Evolutionary conservation across 148 eudicot genomes (phyloP).

Genomic region (Dianthus caryophyllus): DNA sequence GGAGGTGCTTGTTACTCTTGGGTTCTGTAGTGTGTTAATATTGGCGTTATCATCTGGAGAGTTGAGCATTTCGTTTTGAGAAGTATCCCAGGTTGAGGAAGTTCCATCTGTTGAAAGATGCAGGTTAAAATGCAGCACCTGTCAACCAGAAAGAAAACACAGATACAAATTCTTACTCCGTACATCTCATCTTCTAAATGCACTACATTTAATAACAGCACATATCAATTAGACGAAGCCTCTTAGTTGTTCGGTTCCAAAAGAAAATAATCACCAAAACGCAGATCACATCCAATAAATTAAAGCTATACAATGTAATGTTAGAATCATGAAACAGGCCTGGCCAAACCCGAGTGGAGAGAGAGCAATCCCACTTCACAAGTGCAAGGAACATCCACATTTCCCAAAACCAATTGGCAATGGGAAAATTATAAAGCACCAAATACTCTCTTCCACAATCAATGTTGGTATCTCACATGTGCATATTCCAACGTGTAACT

Average conservation of each 20-base stretch:
- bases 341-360: no score
- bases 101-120: constrained; percentile 45
- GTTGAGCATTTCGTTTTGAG: constrained; percentile 28
- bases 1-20: constrained; percentile 14
- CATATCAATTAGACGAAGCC: neutral
- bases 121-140: constrained; percentile 55
- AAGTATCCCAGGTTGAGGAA: constrained; percentile 29
- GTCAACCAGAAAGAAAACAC: constrained; percentile 14
- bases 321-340: no score
- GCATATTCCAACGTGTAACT: no score
- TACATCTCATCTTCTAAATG: neutral
- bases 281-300: neutral
- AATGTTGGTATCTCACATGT: no score
- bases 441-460: no score
- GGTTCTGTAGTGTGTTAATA: constrained; percentile 19
- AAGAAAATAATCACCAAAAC: neutral
- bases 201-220: neutral
- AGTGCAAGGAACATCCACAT: no score
- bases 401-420: no score
- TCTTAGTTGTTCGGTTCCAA: neutral
- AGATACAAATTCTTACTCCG: neutral
- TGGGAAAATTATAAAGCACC: no score
- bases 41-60: constrained; percentile 15
- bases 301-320: neutral
- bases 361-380: no score